Evolutionary conservation across 2,329 filamentous ascomycete genomes (phyloP), one percentile per base, ranked within the genome.

Genomic region (Erysiphe pulchra): DNA sequence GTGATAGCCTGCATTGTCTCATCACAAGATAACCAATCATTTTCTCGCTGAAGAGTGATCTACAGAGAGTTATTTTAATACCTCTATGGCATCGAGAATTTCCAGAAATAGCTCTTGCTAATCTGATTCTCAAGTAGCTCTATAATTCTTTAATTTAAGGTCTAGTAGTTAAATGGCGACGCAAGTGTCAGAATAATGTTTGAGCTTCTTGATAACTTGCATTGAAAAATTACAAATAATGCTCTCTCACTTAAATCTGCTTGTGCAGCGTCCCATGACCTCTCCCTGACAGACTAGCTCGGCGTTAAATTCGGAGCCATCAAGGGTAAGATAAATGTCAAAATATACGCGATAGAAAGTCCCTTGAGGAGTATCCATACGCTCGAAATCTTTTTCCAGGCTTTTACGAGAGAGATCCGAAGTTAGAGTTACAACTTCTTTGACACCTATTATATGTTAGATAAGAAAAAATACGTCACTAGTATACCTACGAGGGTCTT

Each of bases 241-340:
- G n/a, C 12, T 24, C 17, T 18, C 6, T 53, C 50, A 78, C 62
- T 73, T 69, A 70, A 95, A 95, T 59, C 85, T 75, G 48, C 87
- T 82, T 51, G 86, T 79, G 72, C 87, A 95, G 52, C 87, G 77
- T 52, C 90, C 90, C 90, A 95, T 98, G 53, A 98, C 85, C 63
- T 95, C 90, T 57, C 90, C 90, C 62, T 98, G 90, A 65, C 90
- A 98, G n/a, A 95, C 87, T 36, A 98, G 68, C 66, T 95, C 90
- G 45, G 90, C 90, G 55, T 90, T 95, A 68, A 98, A 95, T 61
- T 98, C 90, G 45, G 83, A 92, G 18, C 90, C 90, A 57, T 98
- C 90, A 14, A 98, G 77, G 0, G 90, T 95, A 52, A 98, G 74
- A 62, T 92, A 92, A 53, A 80, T 79, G 54, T 79, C 75, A 53